Evolutionary conservation across 2,329 filamentous ascomycete species (phyloP), one percentile per base, ranked within the genome.

Genomic region (Ophiostoma sp.): DNA sequence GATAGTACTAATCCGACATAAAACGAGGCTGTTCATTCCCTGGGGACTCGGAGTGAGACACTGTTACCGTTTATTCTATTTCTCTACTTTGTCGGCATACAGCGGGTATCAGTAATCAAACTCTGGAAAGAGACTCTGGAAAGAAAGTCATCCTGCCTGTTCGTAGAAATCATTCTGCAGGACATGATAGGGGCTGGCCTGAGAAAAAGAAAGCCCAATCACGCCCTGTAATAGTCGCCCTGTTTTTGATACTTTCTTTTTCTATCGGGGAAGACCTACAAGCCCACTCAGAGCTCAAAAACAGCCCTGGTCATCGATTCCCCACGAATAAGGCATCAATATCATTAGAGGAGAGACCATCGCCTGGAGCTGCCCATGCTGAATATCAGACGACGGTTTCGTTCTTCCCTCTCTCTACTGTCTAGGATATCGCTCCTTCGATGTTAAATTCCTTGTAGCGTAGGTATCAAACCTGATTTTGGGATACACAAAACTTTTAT

Each of bases 251-350:
- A 9, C 17, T 28, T 64, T 17, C 59, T 42, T 64, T 64, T 64
- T 25, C 19, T 12, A 6, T 25, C 9, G 22, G 22, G 4, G 6
- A n/a, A 2, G 39, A 12, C 39, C 39, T n/a, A 61, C 2, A 15
- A 12, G 33, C 6, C 59, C 33, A 64, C n/a, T 25, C 33, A 22
- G 8, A 11, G 11, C 6, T n/a, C 17, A 8, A 22, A 25, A 11
- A n/a, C 19, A 61, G n/a, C 59, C 59, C 11, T 42, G 17, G 15
- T 17, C 12, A 9, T 61, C 28, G 57, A 7, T 36, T 64, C 59
- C n/a, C 59, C 33, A 48, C 39, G 39, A 68, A 68, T 50, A 68
- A 33, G 64, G 42, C 42, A 68, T 50, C 42, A 68, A 50, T 9
- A 22, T 4, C 8, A 25, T 28, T 11, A 11, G 9, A 31, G n/a